Base-by-base conservation (phyloP, 345 rosid genomes). In the Lepidium sativum region DNA sequence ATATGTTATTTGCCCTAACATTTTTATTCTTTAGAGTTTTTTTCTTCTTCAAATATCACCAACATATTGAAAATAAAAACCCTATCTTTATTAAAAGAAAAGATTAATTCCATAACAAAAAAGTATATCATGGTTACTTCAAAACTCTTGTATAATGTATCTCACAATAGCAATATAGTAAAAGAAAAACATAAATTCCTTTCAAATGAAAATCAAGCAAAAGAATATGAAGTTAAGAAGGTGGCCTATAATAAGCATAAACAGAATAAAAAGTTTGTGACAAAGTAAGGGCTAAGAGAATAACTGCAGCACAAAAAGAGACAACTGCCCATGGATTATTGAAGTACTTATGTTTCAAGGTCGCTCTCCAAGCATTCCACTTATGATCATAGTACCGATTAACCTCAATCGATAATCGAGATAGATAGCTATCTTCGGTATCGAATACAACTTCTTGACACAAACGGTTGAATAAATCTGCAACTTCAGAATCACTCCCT, bases 361-460 rank as follows among this genome's bases (percentile, higher is more conserved):
- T 81, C 4, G 95, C 95, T 2, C 81, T 79, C 99, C 95, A 88
- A 43, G 92, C 77, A 56, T 94, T 89, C 96, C 99, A 94, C 76
- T 74, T 75, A 47, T 83, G 88, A 52, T 87, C 80, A 60, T 86
- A 88, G 25, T 86, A 82, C 5, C 69, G 75, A 63, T 87, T 86
- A 17, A 89, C 80, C 25, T 94, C 85, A 51, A 72, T 78, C 1
- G 96, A 86, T 75, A 92, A 47, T 4, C 45, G 64, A 31, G 90
- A 82, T 14, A 94, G 79, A 67, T 84, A 86, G 37, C 92, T 89
- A 73, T 84, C 76, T 20, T 76, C 84, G 31, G 83, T 81, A 12
- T 94, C 95, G 4, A 86, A 89, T 64, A 87, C 96, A 35, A 86
- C 99, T 73, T 86, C 99, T 75, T 86, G 80, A 58, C 99, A 86